A percentile compares a stretch with the other conserved stretches of the same genome.
Evolutionary conservation across 768 basidiomycete genomes (phyloP).

Genomic region (Leccinum sublutescens): DNA sequence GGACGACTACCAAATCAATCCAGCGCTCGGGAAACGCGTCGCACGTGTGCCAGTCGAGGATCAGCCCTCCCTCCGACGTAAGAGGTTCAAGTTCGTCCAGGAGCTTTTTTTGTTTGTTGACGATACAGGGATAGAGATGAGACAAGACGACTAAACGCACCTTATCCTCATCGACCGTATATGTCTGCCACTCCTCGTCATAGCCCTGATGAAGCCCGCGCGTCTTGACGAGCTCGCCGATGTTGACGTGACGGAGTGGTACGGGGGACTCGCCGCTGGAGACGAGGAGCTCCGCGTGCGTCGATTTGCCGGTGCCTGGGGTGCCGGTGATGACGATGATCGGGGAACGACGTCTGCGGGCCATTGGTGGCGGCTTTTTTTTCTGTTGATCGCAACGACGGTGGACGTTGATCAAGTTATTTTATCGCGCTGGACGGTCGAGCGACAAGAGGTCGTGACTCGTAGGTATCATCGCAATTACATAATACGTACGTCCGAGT

Average conservation of each 20-base stretch:
- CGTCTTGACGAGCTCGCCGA: conserved; percentile 88
- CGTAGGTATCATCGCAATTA: neutral
- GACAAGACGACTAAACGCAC: conserved; percentile 39
- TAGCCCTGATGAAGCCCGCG: conserved; percentile 77
- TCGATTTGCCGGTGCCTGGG: conserved; percentile 95
- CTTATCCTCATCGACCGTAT: conserved; percentile 95
- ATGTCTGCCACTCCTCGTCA: conserved; percentile 94
- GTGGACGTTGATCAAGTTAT: neutral
- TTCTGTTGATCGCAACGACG: neutral
- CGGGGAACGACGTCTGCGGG: conserved; percentile 39
- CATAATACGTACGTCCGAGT: neutral
- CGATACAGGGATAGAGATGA: neutral
- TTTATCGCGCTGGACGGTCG: neutral
- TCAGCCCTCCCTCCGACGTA: conserved; percentile 66
- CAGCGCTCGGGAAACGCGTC: conserved; percentile 94
- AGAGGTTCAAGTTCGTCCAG: conserved; percentile 84
- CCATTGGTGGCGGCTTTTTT: neutral
- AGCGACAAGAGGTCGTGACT: too few relatives aligned
- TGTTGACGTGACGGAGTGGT: conserved; percentile 79
- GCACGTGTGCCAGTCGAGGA: conserved; percentile 95
- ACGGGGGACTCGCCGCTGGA: conserved; percentile 56
- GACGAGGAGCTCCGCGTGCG: conserved; percentile 82
- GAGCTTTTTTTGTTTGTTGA: conserved; percentile 47
- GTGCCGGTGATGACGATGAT: conserved; percentile 88
- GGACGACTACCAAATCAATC: conserved; percentile 92